Conservation (phyloP, 805 yeast species). For the Yamadazyma sp. region DNA sequence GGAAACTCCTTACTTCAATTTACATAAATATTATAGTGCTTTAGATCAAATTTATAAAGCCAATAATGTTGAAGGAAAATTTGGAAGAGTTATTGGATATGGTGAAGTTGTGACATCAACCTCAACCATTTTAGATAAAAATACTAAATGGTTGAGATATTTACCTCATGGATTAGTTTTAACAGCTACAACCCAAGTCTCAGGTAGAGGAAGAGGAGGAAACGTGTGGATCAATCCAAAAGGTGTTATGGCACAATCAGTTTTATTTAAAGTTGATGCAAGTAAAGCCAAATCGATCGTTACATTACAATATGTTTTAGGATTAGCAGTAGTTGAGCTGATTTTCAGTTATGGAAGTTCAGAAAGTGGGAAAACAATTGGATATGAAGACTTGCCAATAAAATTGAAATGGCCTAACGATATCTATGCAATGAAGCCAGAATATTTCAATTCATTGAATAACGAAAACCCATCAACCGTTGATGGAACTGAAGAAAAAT, state of each 20-base stretch:
- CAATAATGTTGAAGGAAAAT: constrained; percentile 22
- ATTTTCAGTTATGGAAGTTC: constrained; percentile 53
- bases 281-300: constrained; percentile 57
- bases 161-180: constrained; percentile 71
- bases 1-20: constrained; percentile 72
- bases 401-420: constrained; percentile 97
- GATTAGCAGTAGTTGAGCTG: constrained; percentile 81
- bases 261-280: constrained; percentile 54
- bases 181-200: constrained; percentile 78
- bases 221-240: constrained; percentile 93
- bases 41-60: constrained; percentile 28
- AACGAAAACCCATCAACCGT: constrained; percentile 32
- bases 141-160: constrained; percentile 52
- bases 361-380: constrained; percentile 38
- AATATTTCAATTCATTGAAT: constrained; percentile 31
- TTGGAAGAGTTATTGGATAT: constrained; percentile 69
- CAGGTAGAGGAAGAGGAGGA: constrained; percentile 94
- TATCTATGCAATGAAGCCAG: constrained; percentile 71
- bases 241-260: constrained; percentile 85
- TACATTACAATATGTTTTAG: constrained; percentile 80
- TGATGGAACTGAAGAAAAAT: constrained; percentile 59
- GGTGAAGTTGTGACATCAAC: constrained; percentile 93
- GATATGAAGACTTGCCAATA: constrained; percentile 74
- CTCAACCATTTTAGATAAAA: constrained; percentile 70
- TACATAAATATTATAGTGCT: constrained; percentile 48